Evolutionary conservation across 2,329 filamentous ascomycete genomes (phyloP).

Genomic region (Aspergillus pseudoviridinutans): DNA sequence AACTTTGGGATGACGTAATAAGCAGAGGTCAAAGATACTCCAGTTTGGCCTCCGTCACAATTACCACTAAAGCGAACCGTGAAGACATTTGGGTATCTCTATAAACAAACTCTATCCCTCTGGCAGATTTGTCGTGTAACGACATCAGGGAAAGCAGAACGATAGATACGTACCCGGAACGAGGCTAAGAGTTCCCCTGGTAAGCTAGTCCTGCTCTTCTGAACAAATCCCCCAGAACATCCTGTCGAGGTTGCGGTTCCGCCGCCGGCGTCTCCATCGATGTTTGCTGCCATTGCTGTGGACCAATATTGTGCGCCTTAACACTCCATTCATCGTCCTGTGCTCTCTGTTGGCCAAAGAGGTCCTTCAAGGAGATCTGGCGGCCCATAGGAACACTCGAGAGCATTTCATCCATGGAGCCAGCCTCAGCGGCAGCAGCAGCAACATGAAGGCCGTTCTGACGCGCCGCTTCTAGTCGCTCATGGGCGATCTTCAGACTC

Average conservation of each 20-base stretch:
- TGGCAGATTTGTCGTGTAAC: too few relatives aligned
- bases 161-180: background rate
- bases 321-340: constrained; percentile 51
- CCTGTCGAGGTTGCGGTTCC: constrained; percentile 20
- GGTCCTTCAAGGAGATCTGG: constrained; percentile 50
- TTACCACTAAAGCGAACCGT: background rate
- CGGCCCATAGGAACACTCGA: constrained; percentile 48
- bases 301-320: constrained; percentile 40
- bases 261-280: constrained; percentile 11
- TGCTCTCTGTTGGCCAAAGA: constrained; percentile 53
- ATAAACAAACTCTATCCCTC: background rate
- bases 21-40: background rate
- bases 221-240: constrained; percentile 43
- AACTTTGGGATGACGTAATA: background rate
- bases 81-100: constrained; percentile 6
- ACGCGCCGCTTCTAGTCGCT: constrained; percentile 33
- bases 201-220: constrained; percentile 39
- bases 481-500: constrained; percentile 44
- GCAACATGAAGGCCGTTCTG: constrained; percentile 31
- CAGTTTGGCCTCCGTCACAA: background rate
- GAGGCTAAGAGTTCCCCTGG: constrained; percentile 16
- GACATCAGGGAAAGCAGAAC: too few relatives aligned
- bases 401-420: constrained; percentile 33
- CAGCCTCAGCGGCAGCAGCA: constrained; percentile 24
- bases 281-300: constrained; percentile 17